Conservation (phyloP, 768 basidiomycete species). For the Hydnum rufescens region DNA sequence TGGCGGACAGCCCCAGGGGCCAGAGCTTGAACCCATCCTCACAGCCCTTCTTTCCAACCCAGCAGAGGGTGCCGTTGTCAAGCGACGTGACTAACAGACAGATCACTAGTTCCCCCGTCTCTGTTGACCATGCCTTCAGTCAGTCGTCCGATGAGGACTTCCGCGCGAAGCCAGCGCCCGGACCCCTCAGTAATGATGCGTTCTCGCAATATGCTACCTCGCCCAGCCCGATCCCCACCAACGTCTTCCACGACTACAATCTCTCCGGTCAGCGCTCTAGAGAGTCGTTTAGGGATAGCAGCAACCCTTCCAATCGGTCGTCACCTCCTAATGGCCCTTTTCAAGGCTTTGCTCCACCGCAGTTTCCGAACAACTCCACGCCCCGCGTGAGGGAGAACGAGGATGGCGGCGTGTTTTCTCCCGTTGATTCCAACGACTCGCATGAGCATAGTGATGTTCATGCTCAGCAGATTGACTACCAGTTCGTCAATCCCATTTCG, state of each 20-base stretch:
- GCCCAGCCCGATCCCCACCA: not conserved
- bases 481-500: not conserved
- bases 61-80: not conserved
- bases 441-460: not conserved
- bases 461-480: not conserved
- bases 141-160: not conserved
- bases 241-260: not conserved
- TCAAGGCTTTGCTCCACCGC: not conserved
- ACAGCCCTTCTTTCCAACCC: constrained; percentile 9
- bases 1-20: not conserved
- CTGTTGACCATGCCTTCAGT: not conserved
- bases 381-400: not conserved
- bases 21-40: constrained; percentile 7
- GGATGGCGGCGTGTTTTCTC: not conserved
- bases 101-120: not conserved
- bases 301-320: not conserved
- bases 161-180: not conserved
- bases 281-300: not conserved
- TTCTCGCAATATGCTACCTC: not conserved
- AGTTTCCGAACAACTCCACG: not conserved
- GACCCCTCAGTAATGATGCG: not conserved
- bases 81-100: not conserved
- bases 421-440: not conserved
- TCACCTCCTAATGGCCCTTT: not conserved
- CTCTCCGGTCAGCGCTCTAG: not conserved